Base-by-base conservation (phyloP, 805 yeast species). In the Kockiozyma suomiensis region DNA sequence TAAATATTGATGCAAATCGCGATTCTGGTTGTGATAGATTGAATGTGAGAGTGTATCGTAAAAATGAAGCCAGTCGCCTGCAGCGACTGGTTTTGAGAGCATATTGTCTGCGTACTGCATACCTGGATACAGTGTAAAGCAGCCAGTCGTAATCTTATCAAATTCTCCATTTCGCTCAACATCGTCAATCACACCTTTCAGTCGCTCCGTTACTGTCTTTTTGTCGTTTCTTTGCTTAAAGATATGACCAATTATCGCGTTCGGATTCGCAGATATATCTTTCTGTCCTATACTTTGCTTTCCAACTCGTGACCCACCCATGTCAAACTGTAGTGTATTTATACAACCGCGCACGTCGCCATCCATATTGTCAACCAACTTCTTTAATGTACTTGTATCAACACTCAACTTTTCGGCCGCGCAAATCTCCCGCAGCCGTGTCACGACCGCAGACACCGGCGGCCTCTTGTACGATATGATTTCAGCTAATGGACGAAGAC, bases 261-360 rank as follows among this genome's bases (percentile, higher is more conserved):
- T 87, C 96, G 96, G 88, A 23, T 86, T 80, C 49, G 82, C 64
- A 54, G 81, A 84, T 10, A 77, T 67, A 72, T 90, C 96, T 71
- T 87, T 89, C 28, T 35, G 51, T n/a, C 64, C 64, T 4, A 50
- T 33, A n/a, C 50, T 40, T n/a, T 41, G 23, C 6, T 30, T 35
- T 6, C 57, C 61, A 8, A 38, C 33, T 23, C 56, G 40, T 19
- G 56, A 26, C 25, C 56, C 56, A 12, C 61, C 43, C 58, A 53
- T 74, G 45, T 76, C 79, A 69, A 93, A 92, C 67, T 93, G 98
- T 40, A 93, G 71, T 67, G 85, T 82, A 69, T 93, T 93, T 41
- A 93, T 78, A 72, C 97, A 87, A 28, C 90, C 88, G 66, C 99
- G 77, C 19, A 94, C 79, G 74, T 93, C 99, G 42, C 89, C 89